Base-by-base conservation (phyloP, 176 grass and related monocot species). In the Avena eriantha region DNA sequence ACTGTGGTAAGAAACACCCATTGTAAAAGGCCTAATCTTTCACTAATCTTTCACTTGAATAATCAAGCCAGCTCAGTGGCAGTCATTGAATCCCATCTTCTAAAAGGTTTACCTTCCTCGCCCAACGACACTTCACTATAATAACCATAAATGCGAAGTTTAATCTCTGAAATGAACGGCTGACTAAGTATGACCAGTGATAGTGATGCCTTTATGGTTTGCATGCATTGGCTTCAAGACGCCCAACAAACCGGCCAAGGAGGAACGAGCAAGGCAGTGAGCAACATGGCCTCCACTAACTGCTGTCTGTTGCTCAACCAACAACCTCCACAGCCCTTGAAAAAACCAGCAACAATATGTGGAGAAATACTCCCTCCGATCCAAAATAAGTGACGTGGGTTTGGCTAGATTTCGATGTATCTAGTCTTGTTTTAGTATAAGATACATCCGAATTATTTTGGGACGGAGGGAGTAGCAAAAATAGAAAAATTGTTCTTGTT, bases 281-380 rank as follows among this genome's bases (percentile, higher is more conserved):
- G 74, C 26, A 77, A 77, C 74, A 77, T 77, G 74, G 49, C 49
- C 26, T 55, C 74, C 74, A 77, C 74, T 77, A 77, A 77, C 49
- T 55, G 15, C 17, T 77, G 74, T 77, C 74, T 55, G 48, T 55
- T 55, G 74, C 49, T 53, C 69, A 45, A 73, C 73, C 23, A 53
- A 75, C 23, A 53, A 75, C 22, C 72, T 75, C 72, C 12, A 2
- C 72, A 24, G 46, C 46, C 22, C 45, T 29, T 26, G 39, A 75
- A 75, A 51, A 51, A 51, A 54, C 49, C 15, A 33, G 8, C 46
- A 76, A 77, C 49, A 29, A 77, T 34, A 10, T 21, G 47, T 23
- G 14, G 49, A 26, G 45, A 46, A 46, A 13, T 4, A n/a, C n/a
- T n/a, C n/a, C n/a, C n/a, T n/a, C n/a, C n/a, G n/a, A n/a, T n/a